Evolutionary conservation across 176 grass and related monocot genomes (phyloP), one percentile per base, ranked within the genome.

Genomic region (Panicum miliaceum): DNA sequence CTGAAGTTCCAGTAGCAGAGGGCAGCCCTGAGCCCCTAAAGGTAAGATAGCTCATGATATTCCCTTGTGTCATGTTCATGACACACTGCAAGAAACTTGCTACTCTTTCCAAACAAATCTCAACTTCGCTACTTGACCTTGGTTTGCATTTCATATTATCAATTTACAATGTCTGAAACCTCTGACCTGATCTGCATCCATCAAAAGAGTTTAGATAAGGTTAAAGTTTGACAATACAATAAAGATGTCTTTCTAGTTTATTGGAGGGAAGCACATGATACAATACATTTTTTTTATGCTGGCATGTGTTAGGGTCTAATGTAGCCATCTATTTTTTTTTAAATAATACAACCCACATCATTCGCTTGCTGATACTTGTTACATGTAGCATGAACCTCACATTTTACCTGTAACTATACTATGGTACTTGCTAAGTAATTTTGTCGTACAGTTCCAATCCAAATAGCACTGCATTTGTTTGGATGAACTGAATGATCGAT

Each of bases 1-100:
- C 91, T 86, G 91, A 96, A 46, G 77, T 99, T 84, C 89, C 93
- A 34, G 96, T 99, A 66, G 93, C 93, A 75, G 91, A 96, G 85
- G 96, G 96, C 57, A 99, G 84, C 88, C 69, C 71, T 34, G 91
- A 89, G 58, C 91, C 91, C 79, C 91, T 99, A 46, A 94, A 93
- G 85, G 96, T 98, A 88, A 4, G 18, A 5, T 56, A 14, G 10
- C 43, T 43, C 40, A 68, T 64, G 14, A 8, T 42, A 36, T 18
- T 7, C 41, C 15, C 35, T 22, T 23, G 0, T 19, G n/a, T 29
- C 5, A 7, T 79, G 32, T 47, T 79, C 22, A 43, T 64, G 42
- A 12, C 15, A 22, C 58, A 4, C 10, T n/a, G 61, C 60, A 48
- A 61, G 29, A 40, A 67, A 41, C 4, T 68, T 40, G 12, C 63